Evolutionary conservation across 257 asterid genomes (phyloP).

Genomic region (Apocynum venetum): DNA sequence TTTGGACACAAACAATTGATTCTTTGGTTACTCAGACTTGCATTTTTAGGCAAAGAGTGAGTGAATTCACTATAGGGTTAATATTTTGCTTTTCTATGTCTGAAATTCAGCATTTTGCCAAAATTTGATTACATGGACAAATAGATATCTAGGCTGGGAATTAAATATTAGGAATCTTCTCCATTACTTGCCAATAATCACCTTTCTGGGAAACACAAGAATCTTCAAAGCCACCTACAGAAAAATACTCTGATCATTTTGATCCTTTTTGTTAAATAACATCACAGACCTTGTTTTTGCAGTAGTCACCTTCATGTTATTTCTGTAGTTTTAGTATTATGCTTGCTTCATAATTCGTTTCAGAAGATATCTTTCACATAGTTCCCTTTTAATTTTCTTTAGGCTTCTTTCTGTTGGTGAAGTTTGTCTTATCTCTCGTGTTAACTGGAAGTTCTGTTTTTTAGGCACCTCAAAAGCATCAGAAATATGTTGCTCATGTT

Average conservation of each 20-base stretch:
- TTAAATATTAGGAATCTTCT: background rate
- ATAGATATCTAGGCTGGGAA: background rate
- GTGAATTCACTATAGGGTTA: background rate
- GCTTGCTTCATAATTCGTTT: background rate
- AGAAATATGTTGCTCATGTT: constrained; percentile 74
- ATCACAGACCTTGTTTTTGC: background rate
- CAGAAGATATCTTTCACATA: background rate
- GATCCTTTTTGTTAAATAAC: background rate
- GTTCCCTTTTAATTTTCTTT: background rate
- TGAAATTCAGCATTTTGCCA: background rate
- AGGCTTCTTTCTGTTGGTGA: background rate
- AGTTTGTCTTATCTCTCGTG: background rate
- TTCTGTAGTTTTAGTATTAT: background rate
- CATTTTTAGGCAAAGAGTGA: background rate
- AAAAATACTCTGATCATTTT: background rate
- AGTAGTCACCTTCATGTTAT: background rate
- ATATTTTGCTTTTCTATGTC: background rate
- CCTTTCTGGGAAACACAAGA: too few relatives aligned
- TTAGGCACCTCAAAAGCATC: constrained; percentile 93
- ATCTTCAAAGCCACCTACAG: background rate
- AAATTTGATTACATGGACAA: background rate
- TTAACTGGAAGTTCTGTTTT: constrained; percentile 3
- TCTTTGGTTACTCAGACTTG: background rate
- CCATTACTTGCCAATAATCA: background rate
- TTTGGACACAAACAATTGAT: background rate